Base-by-base conservation (phyloP, 202 grass and related monocot genomes). In the Schoenoplectus triqueter region DNA sequence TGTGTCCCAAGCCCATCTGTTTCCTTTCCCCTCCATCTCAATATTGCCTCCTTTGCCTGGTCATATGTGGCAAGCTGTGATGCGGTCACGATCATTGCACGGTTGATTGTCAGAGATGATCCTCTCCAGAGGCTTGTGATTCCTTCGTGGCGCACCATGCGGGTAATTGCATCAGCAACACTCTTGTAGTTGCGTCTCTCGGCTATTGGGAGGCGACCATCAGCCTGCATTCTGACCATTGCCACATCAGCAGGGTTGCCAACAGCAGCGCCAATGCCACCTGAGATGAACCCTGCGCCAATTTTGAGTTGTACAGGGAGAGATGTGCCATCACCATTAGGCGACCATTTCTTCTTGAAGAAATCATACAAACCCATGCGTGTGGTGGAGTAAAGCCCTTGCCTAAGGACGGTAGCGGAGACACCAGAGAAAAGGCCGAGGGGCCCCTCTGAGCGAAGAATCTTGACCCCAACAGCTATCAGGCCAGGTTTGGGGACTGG, bases 1-100 rank as follows among this genome's bases (percentile, higher is more conserved):
- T 89, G 87, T 10, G 89, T 90, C 48, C 83, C 89, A 1, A 91
- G 86, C 1, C 92, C 89, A 19, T 91, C 89, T 20, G 73, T 47
- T 44, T 82, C 84, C 1, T 72, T 71, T 1, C 92, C 89, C 15
- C 86, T 64, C 3, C 57, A 72, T 52, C 56, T 69, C 47, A 94
- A 84, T 82, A 94, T 94, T 6, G 89, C 89, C 74, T 91, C 87
- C 80, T 91, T 94, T 21, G 89, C 87, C 84, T 94, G 92, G 50
- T 94, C 89, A 81, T 94, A 91, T 48, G 92, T 94, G 3, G 89
- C 89, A 51, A 94, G 84, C 81, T 94, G 92, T 62, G 92, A 94
- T 13, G 89, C 89, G 10, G 87, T 91, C 9, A 94, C 92, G 79
- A 94, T 94, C 92, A 94, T 94, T n/a, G 92, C 89, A 50, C 89